phyloP scores from a whole-genome alignment of 176 grass and related monocot genomes.

The Aegilops tauschii region DNA sequence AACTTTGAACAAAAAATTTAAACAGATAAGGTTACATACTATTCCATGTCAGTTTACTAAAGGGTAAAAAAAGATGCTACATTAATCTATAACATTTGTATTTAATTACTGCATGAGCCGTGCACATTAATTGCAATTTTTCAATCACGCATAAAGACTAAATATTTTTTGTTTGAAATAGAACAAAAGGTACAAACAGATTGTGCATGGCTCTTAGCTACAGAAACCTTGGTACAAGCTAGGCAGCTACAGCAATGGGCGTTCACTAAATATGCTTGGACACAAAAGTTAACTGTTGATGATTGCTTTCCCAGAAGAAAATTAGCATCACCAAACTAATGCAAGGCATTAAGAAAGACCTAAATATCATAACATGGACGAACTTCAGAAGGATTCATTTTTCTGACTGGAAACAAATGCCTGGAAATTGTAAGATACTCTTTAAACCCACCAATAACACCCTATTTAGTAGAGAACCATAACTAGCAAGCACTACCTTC shows the following conservation, averaged over 20 bases:
- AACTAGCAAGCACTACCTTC: background rate
- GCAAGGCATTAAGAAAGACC: background rate
- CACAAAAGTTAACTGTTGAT: background rate
- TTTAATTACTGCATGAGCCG: background rate
- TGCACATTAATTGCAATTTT: slow-evolving; percentile 28
- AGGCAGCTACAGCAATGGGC: background rate
- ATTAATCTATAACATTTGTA: slow-evolving; percentile 8
- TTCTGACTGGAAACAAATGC: slow-evolving; percentile 11
- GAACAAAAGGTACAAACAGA: background rate
- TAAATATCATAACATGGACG: background rate
- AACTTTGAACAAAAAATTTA: background rate
- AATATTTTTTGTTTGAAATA: background rate
- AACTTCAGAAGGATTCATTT: background rate
- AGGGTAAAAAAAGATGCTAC: background rate
- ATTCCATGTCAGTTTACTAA: slow-evolving; percentile 19
- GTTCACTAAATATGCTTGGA: slow-evolving; percentile 5
- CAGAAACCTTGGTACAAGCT: slow-evolving; percentile 2
- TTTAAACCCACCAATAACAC: slow-evolving; percentile 5
- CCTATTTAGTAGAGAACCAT: background rate
- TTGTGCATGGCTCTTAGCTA: slow-evolving; percentile 4
- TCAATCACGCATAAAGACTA: background rate
- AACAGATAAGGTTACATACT: background rate
- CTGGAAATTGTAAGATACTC: background rate
- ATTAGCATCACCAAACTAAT: background rate
- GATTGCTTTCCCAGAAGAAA: background rate